Evolutionary conservation across 139 green algal species (phyloP), one percentile per base, ranked within the genome.

Genomic region (Auxenochlorella pyrenoidosa): DNA sequence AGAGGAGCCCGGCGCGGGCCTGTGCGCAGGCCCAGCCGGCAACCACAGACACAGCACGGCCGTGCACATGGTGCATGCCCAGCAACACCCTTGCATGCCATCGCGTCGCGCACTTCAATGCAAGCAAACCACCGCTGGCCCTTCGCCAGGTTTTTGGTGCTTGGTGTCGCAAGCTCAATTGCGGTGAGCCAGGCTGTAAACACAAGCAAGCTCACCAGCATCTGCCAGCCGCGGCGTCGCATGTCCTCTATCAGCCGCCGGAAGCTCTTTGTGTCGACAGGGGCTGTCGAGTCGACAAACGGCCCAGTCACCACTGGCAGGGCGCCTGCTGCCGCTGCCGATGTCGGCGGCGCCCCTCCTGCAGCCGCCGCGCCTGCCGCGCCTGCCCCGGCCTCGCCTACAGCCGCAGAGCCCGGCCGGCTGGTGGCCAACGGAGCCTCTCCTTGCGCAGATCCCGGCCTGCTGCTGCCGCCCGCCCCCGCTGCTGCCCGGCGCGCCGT

Each of bases 171-270:
- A 32, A 72, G 26, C 21, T 28, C 22, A 4, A 8, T 28, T n/a
- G 22, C 21, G 24, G 24, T n/a, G 36, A 78, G 34, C 13, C n/a
- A n/a, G n/a, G n/a, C n/a, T n/a, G n/a, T n/a, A 40, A 65, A 6
- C 21, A 8, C 51, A 51, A 6, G 13, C 13, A 32, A 10, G n/a
- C 79, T 6, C 15, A 44, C 38, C 51, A 73, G 63, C 80, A 85
- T 13, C 63, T 63, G 80, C 80, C 80, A 85, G 38, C 80, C 80
- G 19, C 80, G 59, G 30, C 58, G 28, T 3, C 40, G 5, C 80
- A 85, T 85, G 80, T 85, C 80, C 15, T 85, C 80, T 40, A 85
- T 19, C 80, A 85, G 30, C 40, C 80, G 80, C 28, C 80, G 80
- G 21, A 77, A 32, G 80, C 80, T 85, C 80, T 85, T 85, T 63